These are phyloP conservation scores for Chlamydomonas eustigma DNA, from an alignment of 139 green algal species.

Conservation along the genomic window DNA sequence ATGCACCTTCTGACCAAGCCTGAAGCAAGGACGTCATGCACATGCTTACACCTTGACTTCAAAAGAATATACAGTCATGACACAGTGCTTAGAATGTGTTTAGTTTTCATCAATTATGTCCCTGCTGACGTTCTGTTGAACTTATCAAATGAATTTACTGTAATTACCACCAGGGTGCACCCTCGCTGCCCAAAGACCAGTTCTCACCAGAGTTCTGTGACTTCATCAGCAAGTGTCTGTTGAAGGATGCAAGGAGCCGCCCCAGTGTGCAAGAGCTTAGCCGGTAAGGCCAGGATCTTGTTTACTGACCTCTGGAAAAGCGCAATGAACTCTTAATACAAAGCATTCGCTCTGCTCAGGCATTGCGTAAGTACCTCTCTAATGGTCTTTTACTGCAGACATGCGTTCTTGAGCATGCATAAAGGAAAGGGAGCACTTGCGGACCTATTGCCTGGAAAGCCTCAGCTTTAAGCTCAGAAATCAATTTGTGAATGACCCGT, in stretches of 20 bases:
- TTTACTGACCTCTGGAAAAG: neutral
- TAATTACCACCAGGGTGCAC: conserved; percentile 20
- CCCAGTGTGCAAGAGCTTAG: conserved; percentile 23
- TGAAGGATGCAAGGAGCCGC: conserved; percentile 31
- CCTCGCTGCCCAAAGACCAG: conserved; percentile 23
- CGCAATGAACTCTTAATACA: neutral
- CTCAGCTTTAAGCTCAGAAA: conserved; percentile 1
- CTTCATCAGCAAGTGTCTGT: conserved; percentile 60
- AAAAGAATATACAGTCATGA: no score
- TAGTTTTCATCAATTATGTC: no score
- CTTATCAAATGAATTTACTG: no score
- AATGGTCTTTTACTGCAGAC: conserved; percentile 14
- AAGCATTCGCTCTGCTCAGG: neutral
- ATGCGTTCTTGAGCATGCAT: conserved; percentile 38
- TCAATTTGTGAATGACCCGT: no score
- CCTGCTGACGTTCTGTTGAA: no score
- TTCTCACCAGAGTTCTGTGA: conserved; percentile 76
- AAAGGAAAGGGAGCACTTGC: conserved; percentile 13
- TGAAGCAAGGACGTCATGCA: no score
- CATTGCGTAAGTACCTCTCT: neutral
- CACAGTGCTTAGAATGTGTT: no score
- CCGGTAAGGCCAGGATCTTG: neutral
- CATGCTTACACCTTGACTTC: no score
- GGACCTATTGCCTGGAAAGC: conserved; percentile 13
- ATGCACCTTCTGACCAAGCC: no score